Evolutionary conservation across 1,284 basidiomycete species (phyloP), one percentile per base, ranked within the genome.

Genomic region (Malassezia slooffiae): DNA sequence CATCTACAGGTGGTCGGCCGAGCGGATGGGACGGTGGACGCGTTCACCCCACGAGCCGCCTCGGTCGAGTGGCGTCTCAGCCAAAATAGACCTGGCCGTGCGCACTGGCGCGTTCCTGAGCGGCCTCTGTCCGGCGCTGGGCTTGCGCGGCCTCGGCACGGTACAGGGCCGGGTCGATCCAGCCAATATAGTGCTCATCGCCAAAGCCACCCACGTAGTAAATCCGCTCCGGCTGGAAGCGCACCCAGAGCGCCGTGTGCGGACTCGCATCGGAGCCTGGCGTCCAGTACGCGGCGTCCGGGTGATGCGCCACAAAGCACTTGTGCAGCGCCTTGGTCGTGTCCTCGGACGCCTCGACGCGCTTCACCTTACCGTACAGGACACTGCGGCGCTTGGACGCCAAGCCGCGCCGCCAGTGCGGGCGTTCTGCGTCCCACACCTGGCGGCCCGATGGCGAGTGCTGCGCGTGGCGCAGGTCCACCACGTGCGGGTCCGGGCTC

Each of bases 171-270:
- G 46, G 38, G 23, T 39, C 44, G 34, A 69, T 46, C 54, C 55
- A 53, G 17, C 66, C 64, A 21, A 69, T 69, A 30, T 50, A 52
- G 48, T 66, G 65, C 46, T 69, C 66, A 39, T 69, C 66, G 7
- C 66, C 64, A 23, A 63, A 69, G 19, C 66, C 66, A 7, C 66
- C 66, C 0, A 69, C 57, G 38, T 55, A 57, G 41, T 66, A 67
- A 7, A 60, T 52, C 36, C 45, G 41, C 24, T 58, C 36, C 19
- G 60, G 54, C 17, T 34, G 37, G 45, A 69, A 62, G 4, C 49
- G 50, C 20, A 60, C 57, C 60, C 60, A 69, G 19, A 57, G 43
- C 3, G 63, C 60, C 2, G 50, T 28, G 37, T 69, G 66, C 3
- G 64, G 66, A 8, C 54, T 57, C 4, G 57, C 53, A 19, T 37